A percentile compares a stretch with the other conserved stretches of the same genome.
Conservation (phyloP, 352 stramenopile genomes). For the Saprolegnia diclina region DNA sequence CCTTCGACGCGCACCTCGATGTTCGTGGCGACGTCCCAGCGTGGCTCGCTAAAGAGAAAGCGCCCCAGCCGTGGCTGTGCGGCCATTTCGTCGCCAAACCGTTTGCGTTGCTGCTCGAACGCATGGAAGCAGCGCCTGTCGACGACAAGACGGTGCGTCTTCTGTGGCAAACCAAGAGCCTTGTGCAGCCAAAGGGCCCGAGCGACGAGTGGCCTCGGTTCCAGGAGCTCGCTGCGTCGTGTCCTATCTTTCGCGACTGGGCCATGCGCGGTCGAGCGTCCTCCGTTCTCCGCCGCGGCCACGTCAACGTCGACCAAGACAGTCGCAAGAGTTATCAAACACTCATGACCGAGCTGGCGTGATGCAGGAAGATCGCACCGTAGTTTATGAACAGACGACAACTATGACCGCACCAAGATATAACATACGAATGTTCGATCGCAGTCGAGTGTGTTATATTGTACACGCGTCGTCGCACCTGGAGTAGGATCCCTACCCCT, state of each 20-base stretch:
- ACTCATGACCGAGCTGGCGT: slow-evolving; percentile 10
- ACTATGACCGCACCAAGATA: too few relatives aligned
- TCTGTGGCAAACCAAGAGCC: slow-evolving; percentile 24
- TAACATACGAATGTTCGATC: too few relatives aligned
- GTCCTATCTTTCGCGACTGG: slow-evolving; percentile 10
- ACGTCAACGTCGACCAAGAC: background rate
- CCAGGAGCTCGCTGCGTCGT: background rate
- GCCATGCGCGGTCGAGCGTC: slow-evolving; percentile 18
- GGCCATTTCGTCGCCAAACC: slow-evolving; percentile 28
- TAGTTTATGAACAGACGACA: too few relatives aligned
- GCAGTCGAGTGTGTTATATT: too few relatives aligned
- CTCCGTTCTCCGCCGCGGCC: slow-evolving; percentile 15
- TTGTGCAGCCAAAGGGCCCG: slow-evolving; percentile 6
- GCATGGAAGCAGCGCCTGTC: background rate
- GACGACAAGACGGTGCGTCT: slow-evolving; percentile 8
- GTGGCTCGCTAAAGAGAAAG: background rate
- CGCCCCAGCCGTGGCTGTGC: slow-evolving; percentile 20
- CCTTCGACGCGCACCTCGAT: slow-evolving; percentile 11
- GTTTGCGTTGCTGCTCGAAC: slow-evolving; percentile 17
- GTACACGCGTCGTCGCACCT: too few relatives aligned
- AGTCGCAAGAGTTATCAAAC: background rate
- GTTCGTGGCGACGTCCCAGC: background rate
- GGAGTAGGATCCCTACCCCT: too few relatives aligned
- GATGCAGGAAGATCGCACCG: background rate
- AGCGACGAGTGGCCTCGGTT: slow-evolving; percentile 22